Base-by-base conservation (phyloP, 768 basidiomycete genomes). In the Rhodotorula kratochvilovae region DNA sequence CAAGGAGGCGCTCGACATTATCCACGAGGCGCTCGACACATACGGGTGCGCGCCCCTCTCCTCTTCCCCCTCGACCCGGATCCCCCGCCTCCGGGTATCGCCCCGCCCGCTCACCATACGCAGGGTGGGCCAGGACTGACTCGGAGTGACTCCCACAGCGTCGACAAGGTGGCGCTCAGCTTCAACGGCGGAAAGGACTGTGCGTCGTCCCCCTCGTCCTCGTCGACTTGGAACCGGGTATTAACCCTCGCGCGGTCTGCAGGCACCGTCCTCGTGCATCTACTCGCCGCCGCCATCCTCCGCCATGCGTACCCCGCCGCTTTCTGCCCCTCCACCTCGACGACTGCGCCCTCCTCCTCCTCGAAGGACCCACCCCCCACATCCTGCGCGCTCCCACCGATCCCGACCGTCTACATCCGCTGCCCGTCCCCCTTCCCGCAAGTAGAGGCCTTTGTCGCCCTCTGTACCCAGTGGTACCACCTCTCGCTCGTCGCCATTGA, bases 181-280 rank as follows among this genome's bases (percentile, higher is more conserved):
- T 99, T 97, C 83, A 99, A 98, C 76, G 96, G 96, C 17, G 96
- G 96, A 63, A 99, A 99, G 80, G 96, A 99, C 79, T 99, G 96
- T n/a, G n/a, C n/a, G n/a, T n/a, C n/a, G n/a, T 95, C 43, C 54
- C 80, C 78, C 25, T 23, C 48, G 48, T n/a, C n/a, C n/a, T n/a
- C n/a, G n/a, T n/a, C n/a, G n/a, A n/a, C n/a, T n/a, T n/a, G n/a
- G n/a, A n/a, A n/a, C n/a, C n/a, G n/a, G n/a, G n/a, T n/a, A n/a
- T n/a, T n/a, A n/a, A n/a, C n/a, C n/a, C n/a, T n/a, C n/a, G n/a
- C n/a, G n/a, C n/a, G 93, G 93, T n/a, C n/a, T n/a, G n/a, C n/a
- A n/a, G n/a, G n/a, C 79, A 98, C 94, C 10, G 92, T 96, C n/a
- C 85, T 98, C 35, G 83, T 98, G 19, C 93, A 96, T 79, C 86